These are phyloP conservation scores for Fusarium tricinctum DNA, from an alignment of 2,329 filamentous ascomycete genomes.

Conservation along the genomic window DNA sequence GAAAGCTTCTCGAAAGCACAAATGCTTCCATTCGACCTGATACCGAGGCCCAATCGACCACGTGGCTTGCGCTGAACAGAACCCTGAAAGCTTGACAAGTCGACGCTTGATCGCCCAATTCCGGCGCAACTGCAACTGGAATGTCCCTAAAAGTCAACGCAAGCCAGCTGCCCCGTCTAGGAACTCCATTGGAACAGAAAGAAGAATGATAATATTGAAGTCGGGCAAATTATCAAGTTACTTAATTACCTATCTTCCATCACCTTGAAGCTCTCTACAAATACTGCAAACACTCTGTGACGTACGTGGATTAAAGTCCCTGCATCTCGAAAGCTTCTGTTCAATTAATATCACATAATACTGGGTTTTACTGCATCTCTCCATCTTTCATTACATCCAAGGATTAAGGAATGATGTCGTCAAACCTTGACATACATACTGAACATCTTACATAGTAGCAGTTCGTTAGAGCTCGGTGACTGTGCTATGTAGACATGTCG, in stretches of 20 bases:
- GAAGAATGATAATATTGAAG: too few relatives aligned
- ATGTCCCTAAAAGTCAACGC: not conserved
- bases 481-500: not conserved
- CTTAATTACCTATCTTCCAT: too few relatives aligned
- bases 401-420: not conserved
- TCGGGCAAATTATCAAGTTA: too few relatives aligned
- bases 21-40: not conserved
- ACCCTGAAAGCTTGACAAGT: not conserved
- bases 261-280: too few relatives aligned
- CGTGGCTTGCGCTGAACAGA: not conserved
- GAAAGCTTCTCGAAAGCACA: not conserved
- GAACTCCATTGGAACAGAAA: too few relatives aligned
- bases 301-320: too few relatives aligned
- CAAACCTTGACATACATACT: not conserved
- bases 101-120: conserved; percentile 3
- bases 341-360: too few relatives aligned
- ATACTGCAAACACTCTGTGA: too few relatives aligned
- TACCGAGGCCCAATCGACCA: not conserved
- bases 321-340: too few relatives aligned
- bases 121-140: conserved; percentile 15
- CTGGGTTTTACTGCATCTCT: not conserved
- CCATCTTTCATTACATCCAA: too few relatives aligned
- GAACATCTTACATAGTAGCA: not conserved
- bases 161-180: too few relatives aligned
- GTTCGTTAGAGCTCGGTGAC: too few relatives aligned